Evolutionary conservation across 257 asterid genomes (phyloP), one percentile per base, ranked within the genome.

Genomic region (Solanum chmielewskii): DNA sequence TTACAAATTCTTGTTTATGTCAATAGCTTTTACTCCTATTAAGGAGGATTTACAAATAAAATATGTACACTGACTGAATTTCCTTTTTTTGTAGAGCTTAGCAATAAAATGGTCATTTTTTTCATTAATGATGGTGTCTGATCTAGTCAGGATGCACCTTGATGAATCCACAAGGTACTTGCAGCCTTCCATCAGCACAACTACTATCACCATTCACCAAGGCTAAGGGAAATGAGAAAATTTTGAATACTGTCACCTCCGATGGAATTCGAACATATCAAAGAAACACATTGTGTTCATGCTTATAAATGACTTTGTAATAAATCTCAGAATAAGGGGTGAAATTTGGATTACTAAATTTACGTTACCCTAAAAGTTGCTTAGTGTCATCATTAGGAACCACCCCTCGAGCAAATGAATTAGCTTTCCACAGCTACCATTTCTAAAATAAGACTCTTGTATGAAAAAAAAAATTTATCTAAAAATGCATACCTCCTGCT

Each of bases 401-500:
- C 83, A 45, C 41, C 41, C 64, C 84, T 27, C 41, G 16, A 78
- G 84, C 42, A 78, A 45, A 78, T 29, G 83, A 27, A 78, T 45
- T n/a, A 44, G 64, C 66, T 25, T 78, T 78, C 84, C 20, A 35
- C 84, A 78, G 64, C 84, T 78, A 15, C 71, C 56, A 86, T 35
- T 29, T 3, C 33, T 86, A 60, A 45, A 42, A 75, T 16, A 18
- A 9, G 23, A 59, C 13, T 39, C 52, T 18, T 33, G 60, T 42
- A 18, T 29, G 27, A 47, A 16, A 25, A 29, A 29, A 29, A 29
- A 29, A 29, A 29, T 2, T 29, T 29, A 80, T 80, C 68, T 29
- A 47, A 47, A 44, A 80, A 42, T 80, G 23, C 52, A 85, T 91
- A 94, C 98, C 98, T 96, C 97, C 91, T 91, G 93, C 88, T 95